phyloP scores from a whole-genome alignment of 2,329 filamentous ascomycete species.

The Fusarium sambucinum region DNA sequence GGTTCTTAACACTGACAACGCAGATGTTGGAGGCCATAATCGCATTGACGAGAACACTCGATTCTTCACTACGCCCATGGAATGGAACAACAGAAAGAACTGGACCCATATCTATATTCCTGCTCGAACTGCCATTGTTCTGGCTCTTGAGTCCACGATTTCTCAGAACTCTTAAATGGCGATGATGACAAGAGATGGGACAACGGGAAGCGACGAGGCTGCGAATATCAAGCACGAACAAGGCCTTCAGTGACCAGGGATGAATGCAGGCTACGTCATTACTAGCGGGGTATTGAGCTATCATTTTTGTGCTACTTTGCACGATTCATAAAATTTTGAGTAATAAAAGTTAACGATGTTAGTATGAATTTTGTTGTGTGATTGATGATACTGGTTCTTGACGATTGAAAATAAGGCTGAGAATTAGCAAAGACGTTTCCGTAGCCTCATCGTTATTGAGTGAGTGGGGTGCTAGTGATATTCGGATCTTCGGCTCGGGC shows the following conservation, averaged over 20 bases:
- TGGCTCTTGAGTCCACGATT: constrained; percentile 59
- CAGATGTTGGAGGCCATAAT: constrained; percentile 81
- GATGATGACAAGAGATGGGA: neutral
- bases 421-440: neutral
- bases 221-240: neutral
- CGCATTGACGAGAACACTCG: constrained; percentile 83
- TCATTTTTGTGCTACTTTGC: constrained; percentile 5
- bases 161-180: constrained; percentile 36
- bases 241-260: constrained; percentile 7
- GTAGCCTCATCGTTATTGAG: neutral
- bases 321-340: constrained; percentile 7
- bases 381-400: neutral
- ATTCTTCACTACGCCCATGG: constrained; percentile 91
- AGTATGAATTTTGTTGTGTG: neutral
- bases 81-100: constrained; percentile 91
- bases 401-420: neutral
- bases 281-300: constrained; percentile 5
- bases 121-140: constrained; percentile 80
- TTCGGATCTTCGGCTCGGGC: neutral
- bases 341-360: constrained; percentile 28
- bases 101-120: constrained; percentile 94
- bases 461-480: neutral
- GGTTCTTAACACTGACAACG: constrained; percentile 83
- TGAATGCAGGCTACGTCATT: constrained; percentile 6
- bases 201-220: neutral